Evolutionary conservation across 1,139 yeast species (phyloP), one percentile per base, ranked within the genome.

Genomic region (Protomyces macrosporus): DNA sequence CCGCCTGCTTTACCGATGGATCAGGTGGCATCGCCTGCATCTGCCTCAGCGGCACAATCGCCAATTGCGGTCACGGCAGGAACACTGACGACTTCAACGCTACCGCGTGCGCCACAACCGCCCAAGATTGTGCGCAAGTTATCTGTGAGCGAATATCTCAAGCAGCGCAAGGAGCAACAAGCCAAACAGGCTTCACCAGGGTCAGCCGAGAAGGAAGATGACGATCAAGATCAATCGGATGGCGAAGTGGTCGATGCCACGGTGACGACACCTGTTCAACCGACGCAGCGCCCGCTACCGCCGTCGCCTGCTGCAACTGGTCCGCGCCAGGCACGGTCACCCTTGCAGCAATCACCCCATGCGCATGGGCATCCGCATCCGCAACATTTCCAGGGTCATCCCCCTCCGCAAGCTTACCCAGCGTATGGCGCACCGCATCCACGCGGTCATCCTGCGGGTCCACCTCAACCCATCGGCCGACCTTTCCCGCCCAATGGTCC

Each of bases 41-140:
- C 33, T 6, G 32, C 32, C 3, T n/a, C 32, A 4, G 9, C 48
- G n/a, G 30, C 48, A 5, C 23, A 23, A 2, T 23, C 42, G 30
- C 16, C 52, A n/a, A 35, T 56, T 10, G 56, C 62, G 23, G 1
- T 2, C 6, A 6, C 32, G 10, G 9, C 32, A 4, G 9, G 30
- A 14, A 9, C 48, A 5, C 12, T 3, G 39, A 12, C 39, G 12
- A 30, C 14, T 23, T 6, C n/a, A 16, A 36, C 12, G 9, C 39
- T 9, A 3, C 48, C 48, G 12, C 10, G 10, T 10, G 30, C 48
- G 48, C 48, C 33, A 16, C 16, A 10, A 4, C 48, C 48, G 23
- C 62, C 62, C 14, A 58, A 58, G 45, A 52, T 58, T 12, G 56
- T 58, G 16, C 10, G 62, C 5, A 58, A 58, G 50, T 50, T 58